Evolutionary conservation across 2,329 filamentous ascomycete genomes (phyloP).

Genomic region (Cadophora sp.): DNA sequence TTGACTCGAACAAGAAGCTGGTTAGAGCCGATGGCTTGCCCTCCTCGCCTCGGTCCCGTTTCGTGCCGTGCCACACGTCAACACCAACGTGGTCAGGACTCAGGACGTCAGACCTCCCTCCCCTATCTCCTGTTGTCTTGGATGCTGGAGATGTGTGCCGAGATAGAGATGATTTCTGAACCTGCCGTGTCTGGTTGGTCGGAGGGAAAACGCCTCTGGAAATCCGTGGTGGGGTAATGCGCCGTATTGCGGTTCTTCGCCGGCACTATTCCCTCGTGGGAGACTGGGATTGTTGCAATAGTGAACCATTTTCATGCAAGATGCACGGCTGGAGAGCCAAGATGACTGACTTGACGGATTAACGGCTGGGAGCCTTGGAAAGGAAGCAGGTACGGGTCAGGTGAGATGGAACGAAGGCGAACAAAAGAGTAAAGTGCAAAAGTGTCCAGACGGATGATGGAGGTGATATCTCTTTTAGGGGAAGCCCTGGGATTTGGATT

Average conservation of each 20-base stretch:
- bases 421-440: too few relatives aligned
- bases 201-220: not conserved
- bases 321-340: not conserved
- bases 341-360: not conserved
- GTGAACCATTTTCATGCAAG: conserved; percentile 2
- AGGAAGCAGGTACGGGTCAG: not conserved
- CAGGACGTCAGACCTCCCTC: not conserved
- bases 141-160: too few relatives aligned
- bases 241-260: conserved; percentile 10
- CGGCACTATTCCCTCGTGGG: conserved; percentile 9
- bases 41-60: not conserved
- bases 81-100: not conserved
- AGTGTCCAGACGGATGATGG: not conserved
- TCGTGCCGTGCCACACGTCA: not conserved
- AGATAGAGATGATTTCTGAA: not conserved
- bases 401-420: not conserved
- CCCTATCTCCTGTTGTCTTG: too few relatives aligned
- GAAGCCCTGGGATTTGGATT: too few relatives aligned
- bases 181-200: too few relatives aligned
- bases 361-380: not conserved
- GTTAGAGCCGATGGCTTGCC: not conserved
- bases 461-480: not conserved
- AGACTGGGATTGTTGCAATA: not conserved
- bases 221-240: not conserved
- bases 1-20: conserved; percentile 6